A percentile compares a stretch with the other conserved stretches of the same genome.
Conservation (phyloP, 2,329 filamentous ascomycete genomes). For the Trichoderma lentiforme region DNA sequence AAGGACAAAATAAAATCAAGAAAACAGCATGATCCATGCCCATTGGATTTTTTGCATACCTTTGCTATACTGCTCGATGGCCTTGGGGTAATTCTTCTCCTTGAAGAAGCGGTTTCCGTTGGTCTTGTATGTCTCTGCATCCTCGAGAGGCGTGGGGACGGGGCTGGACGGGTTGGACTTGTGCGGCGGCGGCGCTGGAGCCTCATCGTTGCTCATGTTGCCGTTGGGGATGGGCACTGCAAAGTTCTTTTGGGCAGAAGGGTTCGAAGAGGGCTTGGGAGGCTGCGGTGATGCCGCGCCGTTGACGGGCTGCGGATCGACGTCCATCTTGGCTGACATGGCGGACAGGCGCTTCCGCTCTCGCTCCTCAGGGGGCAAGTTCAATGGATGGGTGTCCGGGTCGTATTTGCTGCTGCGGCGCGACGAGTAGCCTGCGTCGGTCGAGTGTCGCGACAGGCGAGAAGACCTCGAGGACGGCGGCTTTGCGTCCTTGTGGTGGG, state of each 20-base stretch:
- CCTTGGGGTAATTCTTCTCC: slow-evolving; percentile 81
- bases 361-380: slow-evolving; percentile 85
- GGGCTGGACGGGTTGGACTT: slow-evolving; percentile 61
- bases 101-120: slow-evolving; percentile 97
- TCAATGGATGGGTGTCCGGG: slow-evolving; percentile 78
- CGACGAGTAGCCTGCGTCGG: slow-evolving; percentile 44
- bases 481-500: slow-evolving; percentile 29
- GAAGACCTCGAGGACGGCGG: slow-evolving; percentile 38
- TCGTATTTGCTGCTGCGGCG: slow-evolving; percentile 57
- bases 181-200: slow-evolving; percentile 70
- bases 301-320: slow-evolving; percentile 63
- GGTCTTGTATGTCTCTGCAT: slow-evolving; percentile 89
- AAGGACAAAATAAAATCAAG: neutral
- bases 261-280: slow-evolving; percentile 28
- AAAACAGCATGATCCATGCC: neutral
- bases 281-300: slow-evolving; percentile 53
- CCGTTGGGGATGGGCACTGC: slow-evolving; percentile 52
- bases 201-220: slow-evolving; percentile 40
- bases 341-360: slow-evolving; percentile 74
- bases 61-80: slow-evolving; percentile 92
- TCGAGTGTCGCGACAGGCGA: slow-evolving; percentile 47
- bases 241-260: slow-evolving; percentile 43
- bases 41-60: slow-evolving; percentile 55
- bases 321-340: slow-evolving; percentile 69
- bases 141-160: slow-evolving; percentile 55